A percentile compares a stretch with the other conserved stretches of the same genome.
phyloP scores from a whole-genome alignment of 1,139 yeast genomes.

The Candida tetrigidarum region DNA sequence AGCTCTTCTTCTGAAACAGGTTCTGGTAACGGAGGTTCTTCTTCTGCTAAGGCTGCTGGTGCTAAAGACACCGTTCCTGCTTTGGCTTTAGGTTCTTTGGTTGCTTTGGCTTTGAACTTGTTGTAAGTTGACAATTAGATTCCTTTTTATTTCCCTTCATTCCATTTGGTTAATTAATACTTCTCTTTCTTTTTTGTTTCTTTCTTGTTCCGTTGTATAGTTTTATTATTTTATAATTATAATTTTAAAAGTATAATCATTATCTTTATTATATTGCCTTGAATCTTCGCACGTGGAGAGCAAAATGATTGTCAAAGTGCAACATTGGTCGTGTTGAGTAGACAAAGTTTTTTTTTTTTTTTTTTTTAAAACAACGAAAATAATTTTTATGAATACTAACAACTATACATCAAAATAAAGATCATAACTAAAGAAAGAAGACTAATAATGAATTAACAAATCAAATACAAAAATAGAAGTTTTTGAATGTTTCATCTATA shows the following conservation, averaged over 20 bases:
- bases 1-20: constrained; percentile 2
- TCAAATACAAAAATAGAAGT: background rate
- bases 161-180: no score
- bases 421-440: background rate
- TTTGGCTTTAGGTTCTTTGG: constrained; percentile 2
- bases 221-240: background rate
- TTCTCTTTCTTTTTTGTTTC: background rate
- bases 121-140: no score
- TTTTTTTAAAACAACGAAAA: no score
- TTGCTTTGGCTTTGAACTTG: constrained; percentile 9
- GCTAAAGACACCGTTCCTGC: background rate
- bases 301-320: no score
- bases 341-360: no score
- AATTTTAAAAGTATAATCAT: background rate
- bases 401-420: background rate
- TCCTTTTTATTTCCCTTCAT: no score
- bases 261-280: no score
- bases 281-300: no score
- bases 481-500: constrained; percentile 28
- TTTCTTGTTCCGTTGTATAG: background rate
- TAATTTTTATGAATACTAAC: no score
- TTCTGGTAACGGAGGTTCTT: constrained; percentile 4
- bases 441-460: background rate
- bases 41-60: constrained; percentile 1
- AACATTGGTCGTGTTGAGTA: no score